These are phyloP conservation scores for Annulohypoxylon moriforme DNA, from an alignment of 495 filamentous ascomycete genomes.

Conservation along the genomic window DNA sequence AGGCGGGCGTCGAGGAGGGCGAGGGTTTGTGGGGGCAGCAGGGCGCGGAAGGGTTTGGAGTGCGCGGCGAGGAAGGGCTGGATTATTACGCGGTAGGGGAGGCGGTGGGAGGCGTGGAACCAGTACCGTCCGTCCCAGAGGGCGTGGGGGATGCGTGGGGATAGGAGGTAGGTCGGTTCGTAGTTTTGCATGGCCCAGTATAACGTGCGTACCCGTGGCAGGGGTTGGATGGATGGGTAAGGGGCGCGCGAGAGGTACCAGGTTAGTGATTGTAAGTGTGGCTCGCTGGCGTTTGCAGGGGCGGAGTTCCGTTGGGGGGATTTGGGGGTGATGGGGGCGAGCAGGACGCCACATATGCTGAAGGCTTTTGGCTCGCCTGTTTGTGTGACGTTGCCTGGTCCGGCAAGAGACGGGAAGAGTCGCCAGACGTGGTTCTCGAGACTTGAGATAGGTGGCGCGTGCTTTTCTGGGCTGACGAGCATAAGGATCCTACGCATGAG, in stretches of 20 bases:
- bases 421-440: constrained; percentile 52
- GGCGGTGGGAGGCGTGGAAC: constrained; percentile 67
- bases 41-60: constrained; percentile 57
- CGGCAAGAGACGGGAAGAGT: constrained; percentile 51
- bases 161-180: constrained; percentile 14
- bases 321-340: constrained; percentile 56
- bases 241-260: constrained; percentile 59
- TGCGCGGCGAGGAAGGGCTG: constrained; percentile 64
- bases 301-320: neutral
- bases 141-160: constrained; percentile 46
- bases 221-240: constrained; percentile 42
- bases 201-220: constrained; percentile 22
- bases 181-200: constrained; percentile 17
- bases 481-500: constrained; percentile 53
- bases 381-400: constrained; percentile 5
- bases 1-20: constrained; percentile 42
- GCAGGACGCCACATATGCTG: constrained; percentile 64
- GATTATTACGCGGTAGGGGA: constrained; percentile 54
- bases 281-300: neutral
- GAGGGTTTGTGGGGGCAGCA: constrained; percentile 38
- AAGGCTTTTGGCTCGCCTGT: constrained; percentile 56
- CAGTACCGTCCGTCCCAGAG: constrained; percentile 89
- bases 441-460: constrained; percentile 44
- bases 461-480: constrained; percentile 54
- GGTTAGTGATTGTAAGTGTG: constrained; percentile 20